Conservation (phyloP, 306 rosid genomes). For the Inga oerstediana region DNA sequence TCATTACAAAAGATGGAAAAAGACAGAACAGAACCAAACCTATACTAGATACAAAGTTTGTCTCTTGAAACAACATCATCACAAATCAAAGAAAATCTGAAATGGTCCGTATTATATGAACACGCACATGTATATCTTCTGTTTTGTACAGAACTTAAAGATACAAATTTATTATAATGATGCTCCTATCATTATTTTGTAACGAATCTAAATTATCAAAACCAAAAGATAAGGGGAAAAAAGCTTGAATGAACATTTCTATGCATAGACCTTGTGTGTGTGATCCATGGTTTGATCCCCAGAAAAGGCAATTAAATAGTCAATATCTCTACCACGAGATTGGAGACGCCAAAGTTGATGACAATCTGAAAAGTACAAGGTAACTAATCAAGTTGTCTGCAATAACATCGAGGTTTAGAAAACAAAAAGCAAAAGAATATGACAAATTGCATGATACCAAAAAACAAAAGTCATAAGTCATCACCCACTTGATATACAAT, state of each 20-base stretch:
- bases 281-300: constrained; percentile 11
- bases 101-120: background rate
- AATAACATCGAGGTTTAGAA: background rate
- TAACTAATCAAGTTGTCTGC: background rate
- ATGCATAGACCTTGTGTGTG: background rate
- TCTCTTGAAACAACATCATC: constrained; percentile 4
- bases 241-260: constrained; percentile 15
- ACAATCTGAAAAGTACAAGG: constrained; percentile 56
- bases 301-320: background rate
- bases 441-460: background rate
- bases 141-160: constrained; percentile 31
- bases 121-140: constrained; percentile 19
- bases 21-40: constrained; percentile 18
- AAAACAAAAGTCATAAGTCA: background rate
- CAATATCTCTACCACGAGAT: constrained; percentile 46
- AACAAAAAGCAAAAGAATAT: background rate
- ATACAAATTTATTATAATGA: background rate
- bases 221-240: constrained; percentile 12
- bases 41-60: constrained; percentile 15
- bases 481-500: background rate
- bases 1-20: constrained; percentile 17
- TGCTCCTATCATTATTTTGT: constrained; percentile 2
- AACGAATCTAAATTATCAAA: constrained; percentile 35
- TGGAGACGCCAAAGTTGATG: constrained; percentile 47
- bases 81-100: background rate